Percentiles rank a stretch among this genome's conserved stretches.
Evolutionary conservation across 306 rosid genomes (phyloP).

Genomic region (Vicia faba): DNA sequence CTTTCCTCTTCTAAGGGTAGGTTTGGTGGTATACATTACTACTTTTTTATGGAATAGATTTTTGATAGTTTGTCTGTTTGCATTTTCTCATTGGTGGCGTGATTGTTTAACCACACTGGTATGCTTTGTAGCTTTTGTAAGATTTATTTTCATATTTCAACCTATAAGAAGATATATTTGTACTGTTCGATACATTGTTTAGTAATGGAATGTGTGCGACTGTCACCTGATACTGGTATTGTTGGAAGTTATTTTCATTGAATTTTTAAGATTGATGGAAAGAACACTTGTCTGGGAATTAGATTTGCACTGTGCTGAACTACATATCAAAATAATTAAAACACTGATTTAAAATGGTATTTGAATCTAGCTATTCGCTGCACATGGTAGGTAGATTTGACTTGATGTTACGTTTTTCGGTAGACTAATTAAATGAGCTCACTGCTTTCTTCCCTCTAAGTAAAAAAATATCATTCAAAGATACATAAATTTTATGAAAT

Average conservation of each 20-base stretch:
- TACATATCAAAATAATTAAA: conserved; percentile 19
- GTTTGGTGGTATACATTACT: conserved; percentile 12
- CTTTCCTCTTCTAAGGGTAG: background rate
- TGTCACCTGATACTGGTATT: conserved; percentile 6
- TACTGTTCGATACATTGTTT: conserved; percentile 13
- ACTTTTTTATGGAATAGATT: too few species aligned
- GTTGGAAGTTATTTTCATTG: background rate
- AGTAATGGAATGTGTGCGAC: background rate
- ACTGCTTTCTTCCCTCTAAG: background rate
- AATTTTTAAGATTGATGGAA: conserved; percentile 2
- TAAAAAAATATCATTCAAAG: background rate
- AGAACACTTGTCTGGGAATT: conserved; percentile 23
- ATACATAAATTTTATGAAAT: background rate
- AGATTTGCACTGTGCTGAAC: conserved; percentile 8
- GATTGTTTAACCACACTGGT: conserved; percentile 21
- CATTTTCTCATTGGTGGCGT: background rate
- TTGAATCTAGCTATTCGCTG: conserved; percentile 4
- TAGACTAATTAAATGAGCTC: background rate
- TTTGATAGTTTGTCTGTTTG: conserved; percentile 21
- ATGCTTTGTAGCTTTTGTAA: conserved; percentile 9
- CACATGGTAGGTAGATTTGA: conserved; percentile 8
- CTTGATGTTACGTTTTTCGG: background rate
- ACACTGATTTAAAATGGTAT: background rate
- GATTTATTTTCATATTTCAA: conserved; percentile 12
- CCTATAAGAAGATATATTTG: background rate